Conservation (phyloP, 192 early-diverging fungal genomes). For the Coemansia sp. region DNA sequence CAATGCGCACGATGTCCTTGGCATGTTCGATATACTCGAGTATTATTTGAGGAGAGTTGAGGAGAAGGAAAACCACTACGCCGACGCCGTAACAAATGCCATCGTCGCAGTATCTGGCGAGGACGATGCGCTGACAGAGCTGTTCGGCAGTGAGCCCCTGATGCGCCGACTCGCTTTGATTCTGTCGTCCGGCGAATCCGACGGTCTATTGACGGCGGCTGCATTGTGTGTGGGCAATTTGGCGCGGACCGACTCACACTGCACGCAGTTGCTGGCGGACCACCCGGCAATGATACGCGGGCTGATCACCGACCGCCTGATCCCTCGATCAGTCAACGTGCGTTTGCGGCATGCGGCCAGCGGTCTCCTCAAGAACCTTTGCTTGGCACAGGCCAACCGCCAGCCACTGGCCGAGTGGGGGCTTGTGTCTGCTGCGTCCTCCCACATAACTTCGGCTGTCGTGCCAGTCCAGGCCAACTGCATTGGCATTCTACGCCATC, state of each 20-base stretch:
- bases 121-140: conserved; percentile 24
- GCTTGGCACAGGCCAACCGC: conserved; percentile 50
- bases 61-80: conserved; percentile 7
- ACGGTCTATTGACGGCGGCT: conserved; percentile 47
- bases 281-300: conserved; percentile 51
- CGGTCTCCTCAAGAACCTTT: conserved; percentile 67
- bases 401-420: conserved; percentile 18
- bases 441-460: conserved; percentile 31
- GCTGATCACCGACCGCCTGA: conserved; percentile 55
- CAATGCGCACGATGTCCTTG: too few species aligned
- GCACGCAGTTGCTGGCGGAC: conserved; percentile 58
- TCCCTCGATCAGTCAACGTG: conserved; percentile 41
- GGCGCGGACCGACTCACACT: conserved; percentile 67
- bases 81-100: conserved; percentile 39
- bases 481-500: conserved; percentile 41
- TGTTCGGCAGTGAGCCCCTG: conserved; percentile 26
- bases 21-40: conserved; percentile 37
- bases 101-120: conserved; percentile 43
- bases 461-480: conserved; percentile 46
- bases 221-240: conserved; percentile 68
- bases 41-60: conserved; percentile 11
- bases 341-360: conserved; percentile 59
- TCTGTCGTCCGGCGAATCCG: conserved; percentile 9
- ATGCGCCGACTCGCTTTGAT: conserved; percentile 13
- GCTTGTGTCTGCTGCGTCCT: conserved; percentile 8